A percentile compares a stretch with the other conserved stretches of the same genome.
Evolutionary conservation across 768 basidiomycete species (phyloP).

Genomic region (Tricholoma bakamatsutake): DNA sequence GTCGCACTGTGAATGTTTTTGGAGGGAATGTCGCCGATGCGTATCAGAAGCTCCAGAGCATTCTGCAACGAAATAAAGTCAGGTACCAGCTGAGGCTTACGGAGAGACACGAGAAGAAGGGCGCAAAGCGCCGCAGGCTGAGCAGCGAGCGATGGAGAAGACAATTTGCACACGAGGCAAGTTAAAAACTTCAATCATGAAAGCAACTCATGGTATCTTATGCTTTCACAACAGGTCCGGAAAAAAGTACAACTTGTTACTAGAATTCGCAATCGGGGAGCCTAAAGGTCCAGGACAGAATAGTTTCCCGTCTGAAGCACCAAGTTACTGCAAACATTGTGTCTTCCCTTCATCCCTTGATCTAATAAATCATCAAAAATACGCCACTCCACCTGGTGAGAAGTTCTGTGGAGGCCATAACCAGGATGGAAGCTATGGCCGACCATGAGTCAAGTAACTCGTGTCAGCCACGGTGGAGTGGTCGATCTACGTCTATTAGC

Average conservation of each 20-base stretch:
- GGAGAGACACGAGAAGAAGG: constrained; percentile 78
- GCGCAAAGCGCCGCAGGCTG: constrained; percentile 69
- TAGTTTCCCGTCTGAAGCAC: neutral
- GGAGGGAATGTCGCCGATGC: constrained; percentile 40
- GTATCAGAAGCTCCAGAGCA: constrained; percentile 42
- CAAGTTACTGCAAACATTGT: neutral
- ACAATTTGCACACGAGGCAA: constrained; percentile 73
- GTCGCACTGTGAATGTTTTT: constrained; percentile 51
- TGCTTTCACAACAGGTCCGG: constrained; percentile 54
- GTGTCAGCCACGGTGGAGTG: neutral
- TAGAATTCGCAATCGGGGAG: constrained; percentile 72
- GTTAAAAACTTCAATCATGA: constrained; percentile 6
- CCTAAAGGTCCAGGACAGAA: constrained; percentile 28
- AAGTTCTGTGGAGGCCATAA: neutral
- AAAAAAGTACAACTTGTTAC: constrained; percentile 77
- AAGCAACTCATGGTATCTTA: constrained; percentile 6
- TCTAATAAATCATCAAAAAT: neutral
- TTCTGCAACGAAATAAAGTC: constrained; percentile 53
- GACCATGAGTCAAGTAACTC: neutral
- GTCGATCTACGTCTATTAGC: neutral
- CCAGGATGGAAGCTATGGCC: neutral
- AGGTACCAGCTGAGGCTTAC: constrained; percentile 39
- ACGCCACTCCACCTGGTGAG: neutral
- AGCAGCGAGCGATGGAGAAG: constrained; percentile 74
- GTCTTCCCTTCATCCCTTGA: neutral